A percentile compares a stretch with the other conserved stretches of the same genome.
Evolutionary conservation across 2,329 filamentous ascomycete genomes (phyloP).

Genomic region (Fusarium equiseti): DNA sequence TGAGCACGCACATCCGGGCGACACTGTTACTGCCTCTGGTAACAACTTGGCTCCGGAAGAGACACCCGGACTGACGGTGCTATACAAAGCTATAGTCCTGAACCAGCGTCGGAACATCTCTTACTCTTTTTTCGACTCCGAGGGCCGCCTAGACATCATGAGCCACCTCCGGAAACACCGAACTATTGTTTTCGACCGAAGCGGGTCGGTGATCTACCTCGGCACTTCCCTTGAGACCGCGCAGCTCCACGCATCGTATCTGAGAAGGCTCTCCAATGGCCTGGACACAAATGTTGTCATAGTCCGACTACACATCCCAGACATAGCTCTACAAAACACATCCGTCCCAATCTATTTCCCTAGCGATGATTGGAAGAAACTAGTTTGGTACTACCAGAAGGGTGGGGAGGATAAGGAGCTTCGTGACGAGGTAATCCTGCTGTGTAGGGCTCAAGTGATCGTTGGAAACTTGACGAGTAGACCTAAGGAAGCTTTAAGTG

Average conservation of each 20-base stretch:
- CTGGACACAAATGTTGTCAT: neutral
- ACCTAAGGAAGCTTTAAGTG: neutral
- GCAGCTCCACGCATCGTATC: neutral
- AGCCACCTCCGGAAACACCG: too few relatives aligned
- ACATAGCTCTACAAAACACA: neutral
- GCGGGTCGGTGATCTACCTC: neutral
- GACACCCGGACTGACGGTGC: neutral
- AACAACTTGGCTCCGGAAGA: fast-evolving
- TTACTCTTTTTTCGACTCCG: too few relatives aligned
- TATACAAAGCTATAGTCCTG: too few relatives aligned
- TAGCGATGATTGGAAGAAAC: neutral
- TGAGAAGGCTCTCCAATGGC: neutral
- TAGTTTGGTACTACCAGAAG: neutral
- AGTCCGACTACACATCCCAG: neutral
- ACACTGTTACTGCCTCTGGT: too few relatives aligned
- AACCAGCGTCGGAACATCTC: too few relatives aligned
- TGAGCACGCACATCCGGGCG: too few relatives aligned
- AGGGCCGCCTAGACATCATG: neutral
- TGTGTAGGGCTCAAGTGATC: neutral
- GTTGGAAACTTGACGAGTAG: neutral
- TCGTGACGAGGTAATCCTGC: too few relatives aligned
- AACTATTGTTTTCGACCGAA: neutral
- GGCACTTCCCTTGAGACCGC: neutral
- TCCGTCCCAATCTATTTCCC: neutral
- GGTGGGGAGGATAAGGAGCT: too few relatives aligned